Evolutionary conservation across 2,329 filamentous ascomycete species (phyloP).

Genomic region (Fusarium nematophilum): DNA sequence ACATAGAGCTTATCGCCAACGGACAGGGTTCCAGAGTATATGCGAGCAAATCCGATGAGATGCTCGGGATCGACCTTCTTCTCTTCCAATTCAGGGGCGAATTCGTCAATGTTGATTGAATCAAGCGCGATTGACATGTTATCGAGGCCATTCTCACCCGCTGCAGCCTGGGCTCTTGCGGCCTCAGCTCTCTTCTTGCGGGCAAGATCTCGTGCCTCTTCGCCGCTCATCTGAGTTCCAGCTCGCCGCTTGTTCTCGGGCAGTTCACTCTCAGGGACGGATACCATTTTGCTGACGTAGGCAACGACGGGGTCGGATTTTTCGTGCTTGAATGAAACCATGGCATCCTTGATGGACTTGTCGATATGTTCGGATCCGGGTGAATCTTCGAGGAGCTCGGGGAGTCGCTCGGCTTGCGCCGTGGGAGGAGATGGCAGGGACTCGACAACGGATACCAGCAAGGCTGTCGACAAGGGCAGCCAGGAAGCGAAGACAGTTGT

Average conservation of each 20-base stretch:
- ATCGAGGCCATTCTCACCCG: constrained; percentile 61
- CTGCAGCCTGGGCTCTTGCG: constrained; percentile 77
- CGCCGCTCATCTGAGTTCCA: constrained; percentile 78
- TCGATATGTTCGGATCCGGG: constrained; percentile 81
- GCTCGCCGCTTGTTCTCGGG: constrained; percentile 82
- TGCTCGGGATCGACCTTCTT: constrained; percentile 81
- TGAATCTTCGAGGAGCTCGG: constrained; percentile 80
- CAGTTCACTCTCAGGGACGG: constrained; percentile 90
- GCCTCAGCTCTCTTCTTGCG: constrained; percentile 91
- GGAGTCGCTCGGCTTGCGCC: constrained; percentile 84
- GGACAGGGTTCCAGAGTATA: constrained; percentile 90
- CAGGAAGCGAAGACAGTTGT: constrained; percentile 89
- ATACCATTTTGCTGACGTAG: constrained; percentile 99
- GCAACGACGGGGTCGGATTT: constrained; percentile 84
- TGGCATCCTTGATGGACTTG: constrained; percentile 77
- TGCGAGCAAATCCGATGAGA: constrained; percentile 91
- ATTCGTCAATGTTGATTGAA: constrained; percentile 68
- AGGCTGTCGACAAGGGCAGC: constrained; percentile 91
- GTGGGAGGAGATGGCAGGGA: constrained; percentile 85
- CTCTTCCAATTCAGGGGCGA: constrained; percentile 59
- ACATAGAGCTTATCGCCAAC: constrained; percentile 94
- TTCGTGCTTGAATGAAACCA: constrained; percentile 80
- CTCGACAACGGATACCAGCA: constrained; percentile 94
- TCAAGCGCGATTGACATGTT: constrained; percentile 71
- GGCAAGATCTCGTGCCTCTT: constrained; percentile 89